Evolutionary conservation across 345 rosid species (phyloP).

Genomic region (Fremontodendron californicum): DNA sequence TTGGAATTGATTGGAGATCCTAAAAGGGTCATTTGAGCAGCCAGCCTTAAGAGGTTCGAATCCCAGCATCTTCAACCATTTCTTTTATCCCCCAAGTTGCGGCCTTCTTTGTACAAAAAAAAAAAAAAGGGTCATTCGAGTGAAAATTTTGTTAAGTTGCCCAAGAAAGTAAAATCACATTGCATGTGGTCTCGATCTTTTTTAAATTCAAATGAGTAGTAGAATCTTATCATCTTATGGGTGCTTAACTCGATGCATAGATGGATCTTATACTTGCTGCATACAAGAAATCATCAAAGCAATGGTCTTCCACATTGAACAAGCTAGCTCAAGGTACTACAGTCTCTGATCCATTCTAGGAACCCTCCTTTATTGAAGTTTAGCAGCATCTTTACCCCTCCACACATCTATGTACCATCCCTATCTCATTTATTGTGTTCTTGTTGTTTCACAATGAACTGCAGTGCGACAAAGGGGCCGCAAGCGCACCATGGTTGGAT

Average conservation of each 20-base stretch:
- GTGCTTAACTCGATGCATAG: conserved; percentile 28
- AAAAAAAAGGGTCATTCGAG: too few species aligned
- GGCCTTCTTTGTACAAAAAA: too few species aligned
- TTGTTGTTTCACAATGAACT: conserved; percentile 12
- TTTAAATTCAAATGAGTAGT: neutral
- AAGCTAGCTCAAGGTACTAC: conserved; percentile 88
- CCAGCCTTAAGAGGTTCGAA: too few species aligned
- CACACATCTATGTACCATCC: neutral
- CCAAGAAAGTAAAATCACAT: neutral
- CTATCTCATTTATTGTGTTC: conserved; percentile 12
- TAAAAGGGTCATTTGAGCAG: neutral
- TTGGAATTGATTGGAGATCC: neutral
- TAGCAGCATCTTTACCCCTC: neutral
- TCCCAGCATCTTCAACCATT: too few species aligned
- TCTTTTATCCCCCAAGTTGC: too few species aligned
- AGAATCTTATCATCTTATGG: neutral
- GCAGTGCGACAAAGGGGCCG: conserved; percentile 91
- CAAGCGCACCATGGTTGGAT: conserved; percentile 94
- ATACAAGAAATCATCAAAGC: conserved; percentile 90
- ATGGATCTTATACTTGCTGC: conserved; percentile 77
- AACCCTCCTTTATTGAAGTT: neutral
- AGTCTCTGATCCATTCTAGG: neutral
- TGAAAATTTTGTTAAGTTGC: neutral
- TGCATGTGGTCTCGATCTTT: neutral
- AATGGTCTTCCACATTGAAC: conserved; percentile 91